These are phyloP conservation scores for Solanum peruvianum DNA, from an alignment of 257 asterid genomes.

Conservation along the genomic window DNA sequence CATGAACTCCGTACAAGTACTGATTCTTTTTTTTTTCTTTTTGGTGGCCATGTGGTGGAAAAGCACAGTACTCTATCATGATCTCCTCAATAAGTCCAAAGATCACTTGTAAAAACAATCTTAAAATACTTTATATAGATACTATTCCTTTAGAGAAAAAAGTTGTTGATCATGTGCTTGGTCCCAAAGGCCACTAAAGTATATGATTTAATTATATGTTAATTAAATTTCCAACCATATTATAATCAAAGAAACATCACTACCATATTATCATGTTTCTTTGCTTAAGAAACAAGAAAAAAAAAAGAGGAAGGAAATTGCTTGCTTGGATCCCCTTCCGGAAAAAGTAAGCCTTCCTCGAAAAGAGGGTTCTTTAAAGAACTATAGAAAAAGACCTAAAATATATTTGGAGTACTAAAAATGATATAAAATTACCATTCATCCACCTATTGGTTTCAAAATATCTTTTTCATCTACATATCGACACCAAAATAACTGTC, in stretches of 20 bases:
- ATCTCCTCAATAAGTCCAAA: constrained; percentile 6
- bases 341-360: constrained; percentile 4
- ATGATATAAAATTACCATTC: no score
- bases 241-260: constrained; percentile 23
- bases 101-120: constrained; percentile 9
- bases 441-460: no score
- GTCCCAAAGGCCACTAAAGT: background rate
- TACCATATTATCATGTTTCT: constrained; percentile 7
- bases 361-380: background rate
- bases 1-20: constrained; percentile 15
- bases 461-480: no score
- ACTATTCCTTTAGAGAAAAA: constrained; percentile 20
- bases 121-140: background rate
- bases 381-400: background rate
- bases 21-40: background rate
- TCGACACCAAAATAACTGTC: no score
- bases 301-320: background rate
- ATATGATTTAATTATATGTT: background rate
- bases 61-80: background rate
- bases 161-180: constrained; percentile 17
- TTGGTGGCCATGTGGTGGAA: constrained; percentile 1
- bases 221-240: constrained; percentile 21
- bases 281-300: constrained; percentile 2
- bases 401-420: no score
- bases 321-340: constrained; percentile 21